Conservation (phyloP, 2,329 filamentous ascomycete species). For the Botrytis porri region DNA sequence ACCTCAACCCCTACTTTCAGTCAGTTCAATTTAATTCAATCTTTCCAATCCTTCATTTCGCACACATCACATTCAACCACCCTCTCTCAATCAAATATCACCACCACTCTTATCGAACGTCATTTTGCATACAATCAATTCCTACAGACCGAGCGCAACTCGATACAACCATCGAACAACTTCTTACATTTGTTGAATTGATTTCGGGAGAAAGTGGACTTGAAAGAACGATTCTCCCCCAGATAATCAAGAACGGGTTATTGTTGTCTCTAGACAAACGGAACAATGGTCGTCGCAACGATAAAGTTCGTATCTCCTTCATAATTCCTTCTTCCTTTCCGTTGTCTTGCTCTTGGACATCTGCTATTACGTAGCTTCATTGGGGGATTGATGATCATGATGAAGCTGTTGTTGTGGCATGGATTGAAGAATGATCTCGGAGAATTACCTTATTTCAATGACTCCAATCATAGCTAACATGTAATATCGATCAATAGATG, state of each 20-base stretch:
- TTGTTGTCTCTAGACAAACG: conserved; percentile 1
- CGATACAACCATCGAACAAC: neutral
- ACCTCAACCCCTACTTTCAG: neutral
- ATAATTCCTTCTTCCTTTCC: conserved; percentile 9
- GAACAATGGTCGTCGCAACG: conserved; percentile 53
- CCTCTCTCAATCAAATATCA: neutral
- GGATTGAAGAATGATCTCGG: neutral
- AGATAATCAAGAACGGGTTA: neutral
- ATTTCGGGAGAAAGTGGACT: neutral
- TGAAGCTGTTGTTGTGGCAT: neutral
- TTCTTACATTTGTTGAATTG: neutral
- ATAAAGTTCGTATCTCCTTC: conserved; percentile 52
- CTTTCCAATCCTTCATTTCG: conserved; percentile 5
- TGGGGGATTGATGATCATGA: neutral
- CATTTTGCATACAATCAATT: conserved; percentile 14
- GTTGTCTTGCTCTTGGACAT: neutral
- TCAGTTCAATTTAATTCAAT: neutral
- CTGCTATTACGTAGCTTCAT: neutral
- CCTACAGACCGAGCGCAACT: neutral
- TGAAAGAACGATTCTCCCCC: neutral
- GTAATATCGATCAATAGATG: conserved; percentile 58
- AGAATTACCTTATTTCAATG: neutral
- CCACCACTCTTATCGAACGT: neutral
- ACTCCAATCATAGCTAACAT: conserved; percentile 9
- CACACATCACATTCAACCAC: neutral